Conservation (phyloP, 1,284 basidiomycete genomes). For the Tilletia indica region DNA sequence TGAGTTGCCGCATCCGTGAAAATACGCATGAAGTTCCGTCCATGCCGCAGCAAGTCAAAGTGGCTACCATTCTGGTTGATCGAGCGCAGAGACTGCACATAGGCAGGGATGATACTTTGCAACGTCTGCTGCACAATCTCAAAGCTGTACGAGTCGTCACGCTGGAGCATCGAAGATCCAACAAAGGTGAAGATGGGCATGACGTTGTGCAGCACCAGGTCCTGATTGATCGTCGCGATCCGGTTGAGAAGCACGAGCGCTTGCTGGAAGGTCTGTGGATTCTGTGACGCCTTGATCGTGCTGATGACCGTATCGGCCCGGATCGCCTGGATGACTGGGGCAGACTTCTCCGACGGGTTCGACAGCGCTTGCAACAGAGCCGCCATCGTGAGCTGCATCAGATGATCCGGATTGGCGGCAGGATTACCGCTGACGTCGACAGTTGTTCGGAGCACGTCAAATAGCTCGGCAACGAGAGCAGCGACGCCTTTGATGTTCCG, state of each 20-base stretch:
- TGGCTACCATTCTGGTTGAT: constrained; percentile 29
- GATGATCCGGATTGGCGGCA: constrained; percentile 76
- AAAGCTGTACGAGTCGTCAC: constrained; percentile 94
- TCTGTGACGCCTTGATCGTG: constrained; percentile 64
- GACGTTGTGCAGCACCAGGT: constrained; percentile 86
- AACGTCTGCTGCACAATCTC: constrained; percentile 93
- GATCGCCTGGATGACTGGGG: constrained; percentile 39
- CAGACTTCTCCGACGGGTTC: not conserved
- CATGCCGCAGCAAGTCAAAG: constrained; percentile 42
- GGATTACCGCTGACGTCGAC: constrained; percentile 61
- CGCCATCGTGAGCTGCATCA: constrained; percentile 74
- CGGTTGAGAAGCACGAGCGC: constrained; percentile 84
- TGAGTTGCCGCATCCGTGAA: constrained; percentile 85
- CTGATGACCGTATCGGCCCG: constrained; percentile 48
- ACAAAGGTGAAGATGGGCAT: constrained; percentile 99
- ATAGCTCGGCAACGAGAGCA: constrained; percentile 70
- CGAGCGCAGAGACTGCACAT: constrained; percentile 73
- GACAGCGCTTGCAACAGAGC: not conserved
- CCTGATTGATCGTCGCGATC: constrained; percentile 79
- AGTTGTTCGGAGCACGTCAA: constrained; percentile 72
- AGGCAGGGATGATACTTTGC: constrained; percentile 87
- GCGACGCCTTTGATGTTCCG: constrained; percentile 43
- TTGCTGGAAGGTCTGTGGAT: constrained; percentile 92
- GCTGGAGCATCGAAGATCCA: constrained; percentile 91
- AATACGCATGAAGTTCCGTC: constrained; percentile 70